A percentile compares a stretch with the other conserved stretches of the same genome.
Conservation (phyloP, 306 rosid genomes). For the Quercus suber region DNA sequence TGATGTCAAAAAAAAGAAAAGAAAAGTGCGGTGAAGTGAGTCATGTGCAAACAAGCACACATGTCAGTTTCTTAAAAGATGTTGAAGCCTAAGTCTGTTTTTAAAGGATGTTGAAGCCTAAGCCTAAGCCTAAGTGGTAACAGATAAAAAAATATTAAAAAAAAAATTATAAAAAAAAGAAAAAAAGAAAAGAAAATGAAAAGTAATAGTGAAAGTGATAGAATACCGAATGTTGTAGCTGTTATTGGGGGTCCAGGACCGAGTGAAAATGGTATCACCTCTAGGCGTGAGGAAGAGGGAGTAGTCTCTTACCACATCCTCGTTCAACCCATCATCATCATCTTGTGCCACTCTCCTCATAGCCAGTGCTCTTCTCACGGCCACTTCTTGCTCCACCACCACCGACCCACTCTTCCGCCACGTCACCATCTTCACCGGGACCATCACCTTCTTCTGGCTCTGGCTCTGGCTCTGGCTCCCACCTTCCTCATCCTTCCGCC, state of each 20-base stretch:
- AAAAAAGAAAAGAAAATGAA: no score
- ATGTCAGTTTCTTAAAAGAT: no score
- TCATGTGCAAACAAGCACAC: no score
- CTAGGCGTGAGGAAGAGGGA: slow-evolving; percentile 47
- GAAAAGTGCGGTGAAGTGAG: no score
- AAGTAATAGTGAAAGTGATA: no score
- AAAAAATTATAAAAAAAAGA: fast-evolving
- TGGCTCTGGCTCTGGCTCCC: neutral
- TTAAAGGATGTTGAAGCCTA: no score
- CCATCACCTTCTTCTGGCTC: slow-evolving; percentile 31
- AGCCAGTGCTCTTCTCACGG: slow-evolving; percentile 66
- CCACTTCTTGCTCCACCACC: slow-evolving; percentile 46
- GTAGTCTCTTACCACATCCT: slow-evolving; percentile 41
- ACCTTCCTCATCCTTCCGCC: slow-evolving; percentile 30
- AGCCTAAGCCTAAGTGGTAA: no score
- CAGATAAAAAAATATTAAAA: no score
- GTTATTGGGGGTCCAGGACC: slow-evolving; percentile 67
- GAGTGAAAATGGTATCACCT: slow-evolving; percentile 76
- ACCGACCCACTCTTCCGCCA: slow-evolving; percentile 6
- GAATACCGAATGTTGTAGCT: slow-evolving; percentile 44
- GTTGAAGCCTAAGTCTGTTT: no score
- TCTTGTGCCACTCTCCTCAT: slow-evolving; percentile 58
- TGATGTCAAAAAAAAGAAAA: no score
- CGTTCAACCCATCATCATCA: slow-evolving; percentile 7
- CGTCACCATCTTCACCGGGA: neutral